phyloP scores from a whole-genome alignment of 345 rosid genomes.

The Cardamine resedifolia region DNA sequence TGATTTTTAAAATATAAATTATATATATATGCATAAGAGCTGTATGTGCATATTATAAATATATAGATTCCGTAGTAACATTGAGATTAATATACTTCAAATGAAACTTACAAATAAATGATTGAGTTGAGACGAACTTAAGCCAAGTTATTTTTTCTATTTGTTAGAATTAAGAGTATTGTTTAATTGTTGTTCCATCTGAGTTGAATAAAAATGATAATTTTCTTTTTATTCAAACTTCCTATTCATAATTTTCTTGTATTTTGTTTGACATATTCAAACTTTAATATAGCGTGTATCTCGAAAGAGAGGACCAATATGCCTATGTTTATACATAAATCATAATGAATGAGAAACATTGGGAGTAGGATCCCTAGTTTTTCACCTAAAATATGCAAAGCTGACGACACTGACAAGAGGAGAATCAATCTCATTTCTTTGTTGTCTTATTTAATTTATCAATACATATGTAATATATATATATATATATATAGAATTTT shows the following conservation, averaged over 20 bases:
- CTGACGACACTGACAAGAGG: conserved; percentile 28
- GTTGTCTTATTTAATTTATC: conserved; percentile 1
- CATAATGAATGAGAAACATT: not conserved
- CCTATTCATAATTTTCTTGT: not conserved
- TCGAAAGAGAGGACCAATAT: not conserved
- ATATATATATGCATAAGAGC: not conserved
- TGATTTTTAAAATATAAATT: not conserved
- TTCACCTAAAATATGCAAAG: conserved; percentile 15
- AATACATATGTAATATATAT: not conserved
- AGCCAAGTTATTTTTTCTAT: not conserved
- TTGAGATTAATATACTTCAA: not conserved
- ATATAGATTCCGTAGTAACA: not conserved
- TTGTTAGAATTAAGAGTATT: not conserved
- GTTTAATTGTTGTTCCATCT: not conserved
- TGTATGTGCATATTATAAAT: not conserved
- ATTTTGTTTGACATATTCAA: not conserved
- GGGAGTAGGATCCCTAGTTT: conserved; percentile 18
- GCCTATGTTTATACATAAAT: not conserved
- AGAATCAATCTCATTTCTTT: conserved; percentile 10
- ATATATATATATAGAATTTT: no score
- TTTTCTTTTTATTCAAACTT: not conserved
- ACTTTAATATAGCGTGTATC: not conserved
- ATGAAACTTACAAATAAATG: not conserved
- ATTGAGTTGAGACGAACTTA: not conserved
- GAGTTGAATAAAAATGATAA: not conserved